phyloP scores from a whole-genome alignment of 495 filamentous ascomycete genomes.

The Aspergillus taichungensis region DNA sequence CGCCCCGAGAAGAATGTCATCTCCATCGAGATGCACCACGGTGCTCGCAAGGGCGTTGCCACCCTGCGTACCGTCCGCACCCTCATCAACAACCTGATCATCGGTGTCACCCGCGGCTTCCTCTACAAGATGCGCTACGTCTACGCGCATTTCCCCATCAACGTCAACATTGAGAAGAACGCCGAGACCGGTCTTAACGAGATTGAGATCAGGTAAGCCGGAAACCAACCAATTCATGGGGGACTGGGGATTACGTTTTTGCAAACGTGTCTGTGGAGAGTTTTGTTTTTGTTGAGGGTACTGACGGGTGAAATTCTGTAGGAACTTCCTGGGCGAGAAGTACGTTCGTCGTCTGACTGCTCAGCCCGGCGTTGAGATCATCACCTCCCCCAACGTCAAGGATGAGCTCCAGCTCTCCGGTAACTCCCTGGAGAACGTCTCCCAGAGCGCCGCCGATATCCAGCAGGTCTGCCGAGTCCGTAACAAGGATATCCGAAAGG shows the following conservation, averaged over 20 bases:
- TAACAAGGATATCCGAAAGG: conserved; percentile 99
- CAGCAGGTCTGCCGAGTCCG: conserved; percentile 98
- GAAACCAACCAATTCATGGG: not conserved
- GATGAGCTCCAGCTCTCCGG: conserved; percentile 89
- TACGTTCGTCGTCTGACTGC: conserved; percentile 86
- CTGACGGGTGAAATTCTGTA: conserved; percentile 26
- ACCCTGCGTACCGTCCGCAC: conserved; percentile 96
- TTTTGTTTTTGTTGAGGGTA: too few relatives aligned
- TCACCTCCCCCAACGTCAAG: conserved; percentile 84
- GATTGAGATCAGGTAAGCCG: conserved; percentile 91
- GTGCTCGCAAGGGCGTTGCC: conserved; percentile 92
- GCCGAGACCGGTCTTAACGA: conserved; percentile 75
- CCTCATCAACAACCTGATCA: conserved; percentile 95
- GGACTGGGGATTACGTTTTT: not conserved
- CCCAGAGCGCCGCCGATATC: conserved; percentile 96
- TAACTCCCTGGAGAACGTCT: conserved; percentile 94
- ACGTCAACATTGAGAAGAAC: conserved; percentile 98
- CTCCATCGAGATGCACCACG: conserved; percentile 96
- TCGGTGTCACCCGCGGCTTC: conserved; percentile 96
- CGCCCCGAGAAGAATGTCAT: conserved; percentile 71
- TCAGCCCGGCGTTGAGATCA: conserved; percentile 81
- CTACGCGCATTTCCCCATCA: conserved; percentile 99
- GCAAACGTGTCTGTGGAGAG: not conserved
- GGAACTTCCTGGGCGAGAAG: conserved; percentile 99
- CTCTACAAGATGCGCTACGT: conserved; percentile 99